Base-by-base conservation (phyloP, 1,139 yeast species). In the Yamadazyma dendronema region DNA sequence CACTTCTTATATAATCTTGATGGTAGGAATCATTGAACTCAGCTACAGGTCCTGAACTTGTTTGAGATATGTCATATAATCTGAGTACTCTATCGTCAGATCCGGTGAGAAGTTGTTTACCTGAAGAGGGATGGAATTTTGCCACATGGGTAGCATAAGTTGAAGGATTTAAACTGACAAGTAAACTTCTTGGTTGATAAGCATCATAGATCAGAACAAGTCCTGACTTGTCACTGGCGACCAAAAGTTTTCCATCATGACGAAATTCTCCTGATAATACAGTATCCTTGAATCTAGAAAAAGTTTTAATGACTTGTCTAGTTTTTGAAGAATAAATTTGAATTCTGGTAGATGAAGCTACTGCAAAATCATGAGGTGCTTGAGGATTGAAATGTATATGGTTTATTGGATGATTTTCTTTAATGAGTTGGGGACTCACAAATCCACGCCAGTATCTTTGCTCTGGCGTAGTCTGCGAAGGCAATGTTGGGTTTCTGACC, bases 251-350 rank as follows among this genome's bases (percentile, higher is more conserved):
- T 36, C 96, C 96, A 53, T 88, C 96, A 41, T 75, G 72, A 49
- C 96, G 69, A 56, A 79, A 86, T 57, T 86, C 92, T 34, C 94
- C 96, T 26, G 84, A 74, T 57, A 84, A 88, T 0, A 89, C 97
- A 0, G 90, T 82, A 52, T 92, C 97, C 57, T 87, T 89, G 61
- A 92, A 92, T 47, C 97, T 66, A 2, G 96, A 84, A 49, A 89
- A 87, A 0, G 96, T 89, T 63, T 88, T 87, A 35, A 80, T 68
- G 4, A 89, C 96, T 56, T 88, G 95, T 53, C 97, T 75, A 0
- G 98, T 92, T 58, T 88, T 87, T 14, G 96, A 84, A 0, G 96
- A 86, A 55, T 90, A 87, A 9, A 94, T 79, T 58, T 92, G 97
- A 36, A 94, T 85, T 54, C 97, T 74, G 1, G 97, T 85, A 17